Evolutionary conservation across 177 flowering plant species (phyloP), one percentile per base, ranked within the genome.

Genomic region (Vitis hybrid): DNA sequence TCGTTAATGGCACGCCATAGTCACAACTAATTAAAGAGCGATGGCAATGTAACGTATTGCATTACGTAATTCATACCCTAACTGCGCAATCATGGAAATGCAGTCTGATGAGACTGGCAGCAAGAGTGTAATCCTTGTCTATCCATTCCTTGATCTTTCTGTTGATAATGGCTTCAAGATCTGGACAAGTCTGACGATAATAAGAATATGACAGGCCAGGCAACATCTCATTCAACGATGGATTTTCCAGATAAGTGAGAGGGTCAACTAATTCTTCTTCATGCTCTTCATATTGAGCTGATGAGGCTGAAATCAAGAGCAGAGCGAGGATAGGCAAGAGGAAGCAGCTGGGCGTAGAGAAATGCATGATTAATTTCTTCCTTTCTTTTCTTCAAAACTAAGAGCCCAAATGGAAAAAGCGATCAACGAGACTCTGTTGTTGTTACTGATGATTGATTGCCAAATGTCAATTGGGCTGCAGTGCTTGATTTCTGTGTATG

Each of bases 1-100:
- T 4, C 5, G 10, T 11, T 30, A 10, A 54, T 21, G 12, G 48
- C 15, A 54, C 39, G 12, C 21, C 49, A 39, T 39, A 39, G 45
- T 39, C 45, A 39, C 6, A 39, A 7, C 45, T 39, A 39, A 39
- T 26, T 26, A 26, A 26, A 26, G 30, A 26, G 30, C 4, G 30
- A 26, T 26, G 30, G 30, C 0, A 26, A 26, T 26, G 30, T 26
- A 57, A 2, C 60, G 60, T 26, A 12, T n/a, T 13, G 57, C 1
- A 54, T 54, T 54, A 17, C 5, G 11, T 21, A 4, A 17, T 55
- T 1, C 78, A 23, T 82, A 91, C 98, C 81, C 89, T 75, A 50
- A 86, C 83, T 12, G 84, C 75, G 60, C 94, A 89, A 66, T 93
- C 98, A 59, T 87, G 98, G 80, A 88, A 93, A 59, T 87, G 91